Evolutionary conservation across 768 basidiomycete genomes (phyloP), one percentile per base, ranked within the genome.

Genomic region (Dacryopinax spathularia): DNA sequence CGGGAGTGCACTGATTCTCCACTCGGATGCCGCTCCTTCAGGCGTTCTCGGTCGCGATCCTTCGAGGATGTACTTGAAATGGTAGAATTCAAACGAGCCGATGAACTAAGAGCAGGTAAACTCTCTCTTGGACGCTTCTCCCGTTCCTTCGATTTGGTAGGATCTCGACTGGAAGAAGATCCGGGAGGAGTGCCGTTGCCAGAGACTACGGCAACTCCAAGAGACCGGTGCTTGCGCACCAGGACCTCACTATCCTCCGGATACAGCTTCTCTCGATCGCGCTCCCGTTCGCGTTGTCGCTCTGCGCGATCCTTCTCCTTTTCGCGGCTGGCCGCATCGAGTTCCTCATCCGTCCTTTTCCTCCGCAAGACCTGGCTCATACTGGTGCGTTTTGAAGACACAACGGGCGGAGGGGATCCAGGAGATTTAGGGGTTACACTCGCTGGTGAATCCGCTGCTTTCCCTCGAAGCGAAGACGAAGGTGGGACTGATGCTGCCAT

Each of bases 181-280:
- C 48, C 48, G 7, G 20, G 13, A 3, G 48, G 48, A 4, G 48
- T 56, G 6, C 48, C 48, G 48, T 56, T 56, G 25, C 48, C 48
- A 16, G 64, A 43, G 16, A 60, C 72, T n/a, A 73, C 73, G 27
- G 78, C 79, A 9, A 81, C 79, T 33, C 84, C 86, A 29, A 88
- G 80, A 69, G 87, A 89, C 41, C 86, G 81, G 74, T 89, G 88
- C 69, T 83, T 86, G 64, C 87, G 84, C 59, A 72, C 74, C 60
- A 56, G 48, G 48, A 27, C 29, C 77, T 72, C 39, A 78, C 84
- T 70, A 77, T 81, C 22, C 71, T 68, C 80, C 65, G 3, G 25
- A 31, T 56, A 56, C 25, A 18, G 5, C 48, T 56, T 56, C 48
- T 56, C 48, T 5, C 48, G 10, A 27, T 56, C 48, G 25, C 48